Evolutionary conservation across 345 rosid species (phyloP).

Genomic region (Erucastrum elatum): DNA sequence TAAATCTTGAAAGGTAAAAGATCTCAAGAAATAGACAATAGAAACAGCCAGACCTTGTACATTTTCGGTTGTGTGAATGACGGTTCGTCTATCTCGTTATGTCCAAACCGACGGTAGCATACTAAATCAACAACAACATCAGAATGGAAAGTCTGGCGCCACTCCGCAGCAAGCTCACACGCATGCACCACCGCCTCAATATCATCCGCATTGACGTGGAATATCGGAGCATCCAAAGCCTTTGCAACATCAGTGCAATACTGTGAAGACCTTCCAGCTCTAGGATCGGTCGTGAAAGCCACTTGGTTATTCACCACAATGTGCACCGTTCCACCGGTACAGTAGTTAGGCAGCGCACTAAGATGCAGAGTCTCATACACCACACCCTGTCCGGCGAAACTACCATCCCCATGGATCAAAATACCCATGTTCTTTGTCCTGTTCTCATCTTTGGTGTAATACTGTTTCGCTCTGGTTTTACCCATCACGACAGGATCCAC

Average conservation of each 20-base stretch:
- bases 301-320: slow-evolving; percentile 90
- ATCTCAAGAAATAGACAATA: background rate
- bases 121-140: slow-evolving; percentile 83
- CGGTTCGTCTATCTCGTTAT: slow-evolving; percentile 85
- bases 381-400: slow-evolving; percentile 90
- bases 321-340: slow-evolving; percentile 81
- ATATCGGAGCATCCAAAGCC: slow-evolving; percentile 79
- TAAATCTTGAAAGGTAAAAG: background rate
- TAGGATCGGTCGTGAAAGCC: slow-evolving; percentile 85
- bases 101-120: slow-evolving; percentile 79
- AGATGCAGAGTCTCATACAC: slow-evolving; percentile 86
- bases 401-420: slow-evolving; percentile 88
- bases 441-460: slow-evolving; percentile 61
- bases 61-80: slow-evolving; percentile 82
- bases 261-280: slow-evolving; percentile 76
- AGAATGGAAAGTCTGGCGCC: slow-evolving; percentile 87
- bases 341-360: slow-evolving; percentile 82
- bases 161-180: slow-evolving; percentile 84
- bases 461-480: slow-evolving; percentile 82
- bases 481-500: slow-evolving; percentile 85
- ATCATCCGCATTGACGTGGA: slow-evolving; percentile 79
- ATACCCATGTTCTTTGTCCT: slow-evolving; percentile 73
- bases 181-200: slow-evolving; percentile 77
- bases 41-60: slow-evolving; percentile 58
- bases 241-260: slow-evolving; percentile 89